Conservation (phyloP, 108 stramenopile species). For the Seminavis robusta region DNA sequence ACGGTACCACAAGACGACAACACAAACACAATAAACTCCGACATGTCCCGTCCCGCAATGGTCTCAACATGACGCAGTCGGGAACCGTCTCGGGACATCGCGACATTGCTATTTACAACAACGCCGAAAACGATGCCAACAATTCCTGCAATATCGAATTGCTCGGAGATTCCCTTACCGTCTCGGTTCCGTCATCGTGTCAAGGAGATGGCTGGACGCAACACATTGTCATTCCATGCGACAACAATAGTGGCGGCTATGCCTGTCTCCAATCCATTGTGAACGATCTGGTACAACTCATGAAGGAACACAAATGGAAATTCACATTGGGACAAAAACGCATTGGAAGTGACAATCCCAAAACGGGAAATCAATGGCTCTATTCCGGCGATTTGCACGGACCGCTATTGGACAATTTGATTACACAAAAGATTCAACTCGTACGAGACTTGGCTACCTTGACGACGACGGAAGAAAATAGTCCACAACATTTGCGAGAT, state of each 20-base stretch:
- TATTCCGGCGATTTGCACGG: constrained; percentile 51
- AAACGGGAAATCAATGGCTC: constrained; percentile 53
- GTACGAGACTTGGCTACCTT: constrained; percentile 55
- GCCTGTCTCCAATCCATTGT: constrained; percentile 39
- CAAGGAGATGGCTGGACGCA: no score
- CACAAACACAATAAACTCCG: not conserved
- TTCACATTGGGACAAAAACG: constrained; percentile 69
- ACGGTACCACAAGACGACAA: not conserved
- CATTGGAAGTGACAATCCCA: constrained; percentile 48
- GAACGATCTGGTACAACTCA: constrained; percentile 26
- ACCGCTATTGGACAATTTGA: constrained; percentile 38
- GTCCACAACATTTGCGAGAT: constrained; percentile 34
- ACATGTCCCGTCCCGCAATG: not conserved
- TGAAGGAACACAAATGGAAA: constrained; percentile 58
- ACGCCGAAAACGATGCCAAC: no score
- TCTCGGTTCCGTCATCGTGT: no score
- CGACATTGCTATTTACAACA: not conserved
- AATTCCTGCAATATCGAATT: no score
- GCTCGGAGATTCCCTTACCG: no score
- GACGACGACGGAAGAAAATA: constrained; percentile 66
- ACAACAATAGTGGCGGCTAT: constrained; percentile 27
- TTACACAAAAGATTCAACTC: constrained; percentile 54
- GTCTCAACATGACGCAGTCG: not conserved
- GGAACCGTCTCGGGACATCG: not conserved
- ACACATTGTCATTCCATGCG: constrained; percentile 15